Conservation (phyloP, 257 asterid genomes). For the Penstemon eatonii region DNA sequence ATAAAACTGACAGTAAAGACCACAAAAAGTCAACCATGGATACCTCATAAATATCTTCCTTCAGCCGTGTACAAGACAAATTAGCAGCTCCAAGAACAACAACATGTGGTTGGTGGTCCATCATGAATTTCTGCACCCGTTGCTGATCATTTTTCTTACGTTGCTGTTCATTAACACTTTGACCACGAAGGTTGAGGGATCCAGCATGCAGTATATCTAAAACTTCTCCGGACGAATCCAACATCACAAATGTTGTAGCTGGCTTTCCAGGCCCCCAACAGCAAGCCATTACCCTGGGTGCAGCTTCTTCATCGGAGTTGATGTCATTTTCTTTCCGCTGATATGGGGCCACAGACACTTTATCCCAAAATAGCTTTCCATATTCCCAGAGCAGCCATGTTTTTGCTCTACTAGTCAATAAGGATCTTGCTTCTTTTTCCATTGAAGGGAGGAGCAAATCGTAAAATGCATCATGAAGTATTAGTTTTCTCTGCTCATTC, state of each 20-base stretch:
- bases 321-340: constrained; percentile 78
- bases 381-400: constrained; percentile 74
- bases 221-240: constrained; percentile 97
- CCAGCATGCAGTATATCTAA: constrained; percentile 84
- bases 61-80: constrained; percentile 82
- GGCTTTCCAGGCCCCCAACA: constrained; percentile 99
- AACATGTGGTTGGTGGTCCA: constrained; percentile 95
- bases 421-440: constrained; percentile 89
- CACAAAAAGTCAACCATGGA: constrained; percentile 14
- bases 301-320: constrained; percentile 76
- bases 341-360: constrained; percentile 84
- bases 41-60: constrained; percentile 98
- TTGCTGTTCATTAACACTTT: constrained; percentile 81
- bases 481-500: constrained; percentile 94
- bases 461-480: constrained; percentile 77
- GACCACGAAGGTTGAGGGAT: constrained; percentile 84
- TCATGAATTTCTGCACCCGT: constrained; percentile 89
- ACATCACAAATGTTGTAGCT: constrained; percentile 92
- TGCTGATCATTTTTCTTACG: constrained; percentile 94
- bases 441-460: constrained; percentile 79
- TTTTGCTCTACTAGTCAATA: constrained; percentile 77
- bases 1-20: constrained; percentile 3
- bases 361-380: constrained; percentile 83
- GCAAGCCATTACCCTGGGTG: constrained; percentile 98
- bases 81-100: constrained; percentile 94